Base-by-base conservation (phyloP, 352 stramenopile species). In the Phytophthora macrochlamydospora region DNA sequence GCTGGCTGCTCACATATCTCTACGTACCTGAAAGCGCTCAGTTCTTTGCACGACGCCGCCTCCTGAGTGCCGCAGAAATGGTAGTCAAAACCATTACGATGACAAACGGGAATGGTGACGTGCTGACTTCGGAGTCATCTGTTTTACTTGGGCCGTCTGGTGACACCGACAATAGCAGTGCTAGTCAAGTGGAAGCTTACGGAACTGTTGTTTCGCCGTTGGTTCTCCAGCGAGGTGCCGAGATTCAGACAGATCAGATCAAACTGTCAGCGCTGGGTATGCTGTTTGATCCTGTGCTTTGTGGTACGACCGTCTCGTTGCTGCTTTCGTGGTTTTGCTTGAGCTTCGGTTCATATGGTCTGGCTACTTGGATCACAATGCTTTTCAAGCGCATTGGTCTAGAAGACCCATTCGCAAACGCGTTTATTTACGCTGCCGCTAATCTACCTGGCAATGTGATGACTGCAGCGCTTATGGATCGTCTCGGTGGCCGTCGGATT, bases 361-460 rank as follows among this genome's bases (percentile, higher is more conserved):
- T 98, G 14, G 81, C 90, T 6, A 97, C 92, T 56, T 98, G 94
- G 94, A 98, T 98, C 67, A 98, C 96, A 6, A 90, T 90, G 54
- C 67, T 98, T 2, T 98, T 98, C 75, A 89, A 94, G 57, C 78
- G 78, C n/a, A 90, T 98, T 52, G 66, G 95, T 7, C 75, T 97
- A 6, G 87, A 94, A 52, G 71, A 97, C 58, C 83, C 85, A 13
- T 98, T 98, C 60, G 87, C 88, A 14, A 98, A 98, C 72, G 89
- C 92, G 33, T 94, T 98, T 61, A 88, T 98, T 31, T 98, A 98
- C 72, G 92, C 94, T 9, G 76, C 82, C 12, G 87, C 89, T 7
- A 98, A 96, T 61, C 78, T 98, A 2, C 94, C 94, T 6, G 94
- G 94, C 8, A 98, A 98, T 65, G 48, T 98, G 6, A 73, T 97